Base-by-base conservation (phyloP, 805 yeast genomes). In the Lachancea lanzarotensis region DNA sequence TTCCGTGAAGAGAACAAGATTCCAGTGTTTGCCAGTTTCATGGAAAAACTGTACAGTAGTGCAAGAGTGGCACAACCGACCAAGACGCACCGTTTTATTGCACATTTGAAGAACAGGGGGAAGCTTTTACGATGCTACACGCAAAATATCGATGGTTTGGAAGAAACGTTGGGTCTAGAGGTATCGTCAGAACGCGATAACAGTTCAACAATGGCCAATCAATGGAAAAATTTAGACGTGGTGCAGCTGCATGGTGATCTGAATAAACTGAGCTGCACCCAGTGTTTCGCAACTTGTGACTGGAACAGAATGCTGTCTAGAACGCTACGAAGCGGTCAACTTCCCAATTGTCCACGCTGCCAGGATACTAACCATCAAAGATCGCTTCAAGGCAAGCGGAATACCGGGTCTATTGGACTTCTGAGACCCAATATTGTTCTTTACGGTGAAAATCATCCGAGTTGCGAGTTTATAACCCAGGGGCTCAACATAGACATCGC, bases 381-480 rank as follows among this genome's bases (percentile, higher is more conserved):
- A 38, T 67, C 74, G 12, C 70, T 69, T 45, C 64, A 71, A 15
- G 98, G 98, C 3, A 89, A 89, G 62, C 66, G 98, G 45, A 60
- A 76, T 8, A 78, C 84, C 1, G 82, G 86, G 0, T 69, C 70
- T 35, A 76, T 82, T 4, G 98, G 98, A 0, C 65, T 78, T 20
- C 67, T 93, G 36, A 73, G 96, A 45, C 98, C 98, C 4, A 84
- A 84, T 55, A 89, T 91, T 46, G 95, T 91, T 1, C 71, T 91
- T 18, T 91, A 91, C 62, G 97, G 97, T 1, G 98, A 91, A 59
- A 82, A 89, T 55, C 98, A 91, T 63, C 96, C 96, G 1, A 78
- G 79, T 50, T 80, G 89, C 4, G 96, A 87, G 49, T 66, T 72
- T n/a, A 79, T 91, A 35, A 84, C 95, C 2, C 73, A 72, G 38